Conservation (phyloP, 345 rosid genomes). For the Theobroma cacao region DNA sequence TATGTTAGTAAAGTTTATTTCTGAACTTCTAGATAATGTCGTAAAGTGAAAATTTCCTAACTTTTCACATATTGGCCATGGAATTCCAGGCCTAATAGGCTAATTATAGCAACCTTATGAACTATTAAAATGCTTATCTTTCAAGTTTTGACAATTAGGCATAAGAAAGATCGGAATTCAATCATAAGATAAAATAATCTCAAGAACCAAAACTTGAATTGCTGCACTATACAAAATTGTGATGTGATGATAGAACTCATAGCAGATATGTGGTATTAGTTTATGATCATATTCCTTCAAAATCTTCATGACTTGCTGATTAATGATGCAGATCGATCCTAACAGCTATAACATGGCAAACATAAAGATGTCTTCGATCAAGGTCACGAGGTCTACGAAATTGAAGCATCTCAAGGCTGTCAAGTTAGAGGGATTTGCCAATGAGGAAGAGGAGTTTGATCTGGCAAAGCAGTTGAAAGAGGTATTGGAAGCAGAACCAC, state of each 20-base stretch:
- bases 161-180: background rate
- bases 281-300: background rate
- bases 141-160: background rate
- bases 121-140: background rate
- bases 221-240: background rate
- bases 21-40: background rate
- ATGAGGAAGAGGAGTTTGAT: background rate
- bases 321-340: background rate
- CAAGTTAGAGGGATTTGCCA: constrained; percentile 3
- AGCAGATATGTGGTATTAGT: background rate
- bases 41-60: background rate
- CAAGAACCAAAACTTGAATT: background rate
- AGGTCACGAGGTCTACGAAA: background rate
- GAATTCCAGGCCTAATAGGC: background rate
- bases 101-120: background rate
- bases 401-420: constrained; percentile 1
- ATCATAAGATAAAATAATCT: background rate
- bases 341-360: background rate
- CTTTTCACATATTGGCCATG: background rate
- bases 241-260: background rate
- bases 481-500: background rate
- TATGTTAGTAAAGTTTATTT: background rate
- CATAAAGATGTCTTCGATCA: background rate
- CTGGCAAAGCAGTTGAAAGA: background rate
- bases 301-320: background rate